Evolutionary conservation across 140 eudicot genomes (phyloP), one percentile per base, ranked within the genome.

Genomic region (Bidens hawaiensis): DNA sequence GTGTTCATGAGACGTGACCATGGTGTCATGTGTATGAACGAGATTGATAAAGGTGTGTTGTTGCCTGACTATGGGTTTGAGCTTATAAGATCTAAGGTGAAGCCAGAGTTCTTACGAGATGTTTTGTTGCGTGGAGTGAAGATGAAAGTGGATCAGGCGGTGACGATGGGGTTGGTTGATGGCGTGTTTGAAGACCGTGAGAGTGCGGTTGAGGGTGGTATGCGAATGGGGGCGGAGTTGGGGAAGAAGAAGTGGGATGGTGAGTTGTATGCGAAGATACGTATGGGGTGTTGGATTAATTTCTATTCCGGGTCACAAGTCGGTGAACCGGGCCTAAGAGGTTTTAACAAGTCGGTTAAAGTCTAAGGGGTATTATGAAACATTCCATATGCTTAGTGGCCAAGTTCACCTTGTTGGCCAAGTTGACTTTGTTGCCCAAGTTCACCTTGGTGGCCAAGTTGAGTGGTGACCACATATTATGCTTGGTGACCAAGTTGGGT

Each of bases 261-360:
- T 53, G 61, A 62, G 22, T 63, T 69, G 56, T 75, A 88, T 17
- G 67, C 69, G 0, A 85, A 78, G 53, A 82, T 78, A 10, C 43
- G 94, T 42, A 88, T n/a, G n/a, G n/a, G n/a, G n/a, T n/a, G n/a
- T n/a, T n/a, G n/a, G n/a, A n/a, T n/a, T n/a, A n/a, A n/a, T n/a
- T n/a, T n/a, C n/a, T n/a, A n/a, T n/a, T n/a, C n/a, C n/a, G n/a
- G n/a, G n/a, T n/a, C n/a, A n/a, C n/a, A n/a, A n/a, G n/a, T n/a
- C n/a, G n/a, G n/a, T n/a, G n/a, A n/a, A n/a, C n/a, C n/a, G n/a
- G n/a, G n/a, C n/a, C n/a, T n/a, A n/a, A n/a, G n/a, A n/a, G n/a
- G n/a, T n/a, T n/a, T n/a, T n/a, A n/a, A n/a, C n/a, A n/a, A n/a
- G n/a, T n/a, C n/a, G n/a, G n/a, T n/a, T n/a, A n/a, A n/a, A n/a